Conservation (phyloP, 208 protist species). For the Leishmania gerbilli region DNA sequence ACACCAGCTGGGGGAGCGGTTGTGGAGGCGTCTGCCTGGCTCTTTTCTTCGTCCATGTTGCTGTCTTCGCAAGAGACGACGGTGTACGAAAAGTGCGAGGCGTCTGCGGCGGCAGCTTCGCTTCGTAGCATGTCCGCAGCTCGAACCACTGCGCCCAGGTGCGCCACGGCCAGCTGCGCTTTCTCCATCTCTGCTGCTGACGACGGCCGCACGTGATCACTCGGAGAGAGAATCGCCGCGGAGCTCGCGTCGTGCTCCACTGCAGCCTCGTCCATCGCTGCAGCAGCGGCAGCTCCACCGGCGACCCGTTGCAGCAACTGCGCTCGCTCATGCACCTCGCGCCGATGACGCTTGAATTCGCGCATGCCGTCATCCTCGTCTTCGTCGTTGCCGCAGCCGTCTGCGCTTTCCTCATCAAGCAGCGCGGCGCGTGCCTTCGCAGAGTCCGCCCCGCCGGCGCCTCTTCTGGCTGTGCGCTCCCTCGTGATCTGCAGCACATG, state of each 20-base stretch:
- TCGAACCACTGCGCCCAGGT: conserved; percentile 25
- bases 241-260: neutral
- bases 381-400: conserved; percentile 33
- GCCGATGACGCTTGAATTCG: conserved; percentile 61
- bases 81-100: conserved; percentile 5
- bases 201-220: neutral
- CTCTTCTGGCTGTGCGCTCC: neutral
- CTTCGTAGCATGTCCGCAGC: conserved; percentile 24
- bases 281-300: neutral
- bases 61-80: conserved; percentile 2
- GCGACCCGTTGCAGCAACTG: neutral
- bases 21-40: neutral
- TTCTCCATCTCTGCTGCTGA: neutral
- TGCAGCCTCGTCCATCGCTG: neutral
- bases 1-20: neutral
- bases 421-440: neutral
- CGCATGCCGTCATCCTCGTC: conserved; percentile 49
- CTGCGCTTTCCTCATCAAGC: conserved; percentile 5
- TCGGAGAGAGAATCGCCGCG: neutral
- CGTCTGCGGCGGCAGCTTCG: conserved; percentile 11
- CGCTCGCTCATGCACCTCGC: conserved; percentile 27
- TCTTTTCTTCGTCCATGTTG: conserved; percentile 1
- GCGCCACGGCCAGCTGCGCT: neutral
- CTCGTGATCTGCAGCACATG: neutral
- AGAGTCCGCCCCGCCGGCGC: neutral